These are phyloP conservation scores for Helotiales sp. DNA, from an alignment of 2,329 filamentous ascomycete species.

Conservation along the genomic window DNA sequence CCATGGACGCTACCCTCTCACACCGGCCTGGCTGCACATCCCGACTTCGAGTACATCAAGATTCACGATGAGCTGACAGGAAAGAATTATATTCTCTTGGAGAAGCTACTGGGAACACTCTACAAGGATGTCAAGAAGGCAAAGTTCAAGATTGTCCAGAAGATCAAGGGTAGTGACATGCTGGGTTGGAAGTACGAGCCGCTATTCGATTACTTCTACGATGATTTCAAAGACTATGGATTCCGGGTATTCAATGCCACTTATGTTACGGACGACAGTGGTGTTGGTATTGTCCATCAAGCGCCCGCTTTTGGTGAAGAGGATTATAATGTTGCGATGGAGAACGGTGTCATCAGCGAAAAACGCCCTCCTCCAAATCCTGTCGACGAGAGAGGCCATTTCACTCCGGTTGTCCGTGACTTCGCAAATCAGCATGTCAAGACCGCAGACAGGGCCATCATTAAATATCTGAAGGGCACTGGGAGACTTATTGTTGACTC, in stretches of 20 bases:
- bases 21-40: slow-evolving; percentile 76
- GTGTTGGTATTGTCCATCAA: slow-evolving; percentile 94
- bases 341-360: slow-evolving; percentile 77
- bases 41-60: slow-evolving; percentile 86
- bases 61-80: slow-evolving; percentile 81
- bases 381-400: slow-evolving; percentile 82
- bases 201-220: slow-evolving; percentile 87
- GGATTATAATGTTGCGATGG: slow-evolving; percentile 84
- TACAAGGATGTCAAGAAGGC: slow-evolving; percentile 98
- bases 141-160: slow-evolving; percentile 83
- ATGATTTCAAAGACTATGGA: slow-evolving; percentile 82
- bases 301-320: slow-evolving; percentile 94
- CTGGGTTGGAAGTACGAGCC: slow-evolving; percentile 83
- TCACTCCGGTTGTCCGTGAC: slow-evolving; percentile 76
- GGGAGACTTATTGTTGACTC: slow-evolving; percentile 83
- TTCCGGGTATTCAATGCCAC: slow-evolving; percentile 83
- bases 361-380: slow-evolving; percentile 84
- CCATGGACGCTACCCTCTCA: slow-evolving; percentile 87
- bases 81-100: slow-evolving; percentile 84
- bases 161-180: slow-evolving; percentile 83
- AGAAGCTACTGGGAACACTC: slow-evolving; percentile 78
- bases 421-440: slow-evolving; percentile 91
- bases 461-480: slow-evolving; percentile 80
- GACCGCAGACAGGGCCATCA: slow-evolving; percentile 88
- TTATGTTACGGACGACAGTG: slow-evolving; percentile 88